Evolutionary conservation across 805 yeast genomes (phyloP).

Genomic region (Priceomyces medius): DNA sequence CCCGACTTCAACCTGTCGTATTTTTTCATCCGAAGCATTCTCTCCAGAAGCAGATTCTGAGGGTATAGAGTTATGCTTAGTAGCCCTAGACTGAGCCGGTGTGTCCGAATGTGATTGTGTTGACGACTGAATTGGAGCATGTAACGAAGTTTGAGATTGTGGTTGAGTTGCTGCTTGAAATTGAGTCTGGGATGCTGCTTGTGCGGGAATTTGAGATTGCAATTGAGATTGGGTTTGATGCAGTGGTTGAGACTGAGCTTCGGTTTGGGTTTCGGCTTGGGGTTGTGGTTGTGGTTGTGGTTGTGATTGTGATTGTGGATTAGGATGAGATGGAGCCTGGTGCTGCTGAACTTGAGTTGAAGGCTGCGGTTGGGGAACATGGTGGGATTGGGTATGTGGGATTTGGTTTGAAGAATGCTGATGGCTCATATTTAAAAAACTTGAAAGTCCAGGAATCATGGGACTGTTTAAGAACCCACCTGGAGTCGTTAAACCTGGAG

Average conservation of each 20-base stretch:
- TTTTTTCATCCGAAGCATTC: not conserved
- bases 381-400: slow-evolving; percentile 5
- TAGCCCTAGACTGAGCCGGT: not conserved
- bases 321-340: not conserved
- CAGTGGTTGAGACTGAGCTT: not conserved
- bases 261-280: not conserved
- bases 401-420: slow-evolving; percentile 3
- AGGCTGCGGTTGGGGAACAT: slow-evolving; percentile 2
- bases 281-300: slow-evolving; percentile 8
- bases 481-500: slow-evolving; percentile 41
- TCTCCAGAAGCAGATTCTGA: slow-evolving; percentile 1
- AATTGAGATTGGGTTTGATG: not conserved
- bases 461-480: slow-evolving; percentile 40
- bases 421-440: slow-evolving; percentile 33
- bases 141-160: no score
- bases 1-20: slow-evolving; percentile 1
- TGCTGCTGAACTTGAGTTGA: slow-evolving; percentile 5
- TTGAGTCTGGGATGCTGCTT: slow-evolving; percentile 6
- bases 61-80: not conserved
- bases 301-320: not conserved
- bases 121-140: not conserved
- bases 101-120: not conserved
- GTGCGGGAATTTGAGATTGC: not conserved
- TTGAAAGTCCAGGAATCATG: slow-evolving; percentile 49
- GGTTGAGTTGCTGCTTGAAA: slow-evolving; percentile 11